These are phyloP conservation scores for Biscogniauxia marginata DNA, from an alignment of 2,329 filamentous ascomycete species.

Conservation along the genomic window DNA sequence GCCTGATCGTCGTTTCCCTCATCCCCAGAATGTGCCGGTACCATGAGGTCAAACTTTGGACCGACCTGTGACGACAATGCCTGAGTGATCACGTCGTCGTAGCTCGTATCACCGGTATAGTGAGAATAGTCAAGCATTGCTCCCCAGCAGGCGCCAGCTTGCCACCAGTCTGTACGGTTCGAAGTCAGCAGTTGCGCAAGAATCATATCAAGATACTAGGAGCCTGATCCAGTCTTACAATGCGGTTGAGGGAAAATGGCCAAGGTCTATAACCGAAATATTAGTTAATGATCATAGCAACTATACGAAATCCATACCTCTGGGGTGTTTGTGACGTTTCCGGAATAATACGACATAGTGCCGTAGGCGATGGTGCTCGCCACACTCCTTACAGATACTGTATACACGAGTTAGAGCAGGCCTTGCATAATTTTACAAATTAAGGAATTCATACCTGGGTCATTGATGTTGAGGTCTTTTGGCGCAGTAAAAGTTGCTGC, in stretches of 20 bases:
- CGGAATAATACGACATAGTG: slow-evolving; percentile 63
- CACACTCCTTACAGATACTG: slow-evolving; percentile 62
- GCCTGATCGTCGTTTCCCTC: slow-evolving; percentile 75
- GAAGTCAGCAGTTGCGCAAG: slow-evolving; percentile 8
- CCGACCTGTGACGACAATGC: slow-evolving; percentile 60
- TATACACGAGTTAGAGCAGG: slow-evolving; percentile 3
- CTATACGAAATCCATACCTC: slow-evolving; percentile 32
- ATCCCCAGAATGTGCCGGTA: slow-evolving; percentile 52
- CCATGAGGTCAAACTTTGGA: slow-evolving; percentile 59
- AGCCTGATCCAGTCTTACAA: slow-evolving; percentile 40
- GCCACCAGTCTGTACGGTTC: slow-evolving; percentile 55
- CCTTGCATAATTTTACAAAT: not conserved
- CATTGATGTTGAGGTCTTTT: slow-evolving; percentile 39
- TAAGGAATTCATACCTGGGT: slow-evolving; percentile 18
- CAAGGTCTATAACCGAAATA: slow-evolving; percentile 42
- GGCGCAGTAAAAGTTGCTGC: slow-evolving; percentile 33
- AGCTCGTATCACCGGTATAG: slow-evolving; percentile 60
- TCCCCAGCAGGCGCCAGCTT: slow-evolving; percentile 64
- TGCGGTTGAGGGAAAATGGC: slow-evolving; percentile 65
- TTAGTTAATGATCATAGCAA: slow-evolving; percentile 5
- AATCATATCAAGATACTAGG: slow-evolving; percentile 36
- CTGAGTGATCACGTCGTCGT: slow-evolving; percentile 59
- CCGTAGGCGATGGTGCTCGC: slow-evolving; percentile 60
- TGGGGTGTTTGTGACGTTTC: slow-evolving; percentile 54
- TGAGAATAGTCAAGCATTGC: slow-evolving; percentile 68